Base-by-base conservation (phyloP, 192 early-diverging fungal species). In the Coemansia sp. region DNA sequence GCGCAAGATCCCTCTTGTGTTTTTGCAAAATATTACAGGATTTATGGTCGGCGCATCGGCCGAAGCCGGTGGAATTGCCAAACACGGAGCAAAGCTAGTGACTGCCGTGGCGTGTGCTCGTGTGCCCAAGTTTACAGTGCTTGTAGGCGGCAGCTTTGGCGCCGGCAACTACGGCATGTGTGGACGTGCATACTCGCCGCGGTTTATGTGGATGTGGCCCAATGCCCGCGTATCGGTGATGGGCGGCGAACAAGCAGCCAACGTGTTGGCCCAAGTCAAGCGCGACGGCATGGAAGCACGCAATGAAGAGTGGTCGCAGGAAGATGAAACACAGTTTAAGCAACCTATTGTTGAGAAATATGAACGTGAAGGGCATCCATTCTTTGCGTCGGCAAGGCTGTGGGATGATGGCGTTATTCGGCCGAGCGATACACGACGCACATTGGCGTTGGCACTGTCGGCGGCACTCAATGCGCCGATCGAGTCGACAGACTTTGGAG, bases 101-200 rank as follows among this genome's bases (percentile, higher is more conserved):
- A 95, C 91, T 6, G 93, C 95, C 14, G 95, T 98, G 5, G 90
- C 94, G 3, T 94, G 91, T 66, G 92, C 94, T 37, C 84, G 88
- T 47, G 94, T 98, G 24, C 95, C 95, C 43, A 96, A 98, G 76
- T 92, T 98, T 56, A 94, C 95, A 1, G 84, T 93, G n/a, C 81
- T 91, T 27, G 81, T 87, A 15, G 88, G 88, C 56, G 88, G 88
- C 56, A 87, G 86, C 63, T 92, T 90, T 52, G 88, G 90, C 49
- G 91, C 89, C 21, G 92, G 95, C 72, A 98, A 98, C 84, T 96
- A 98, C 69, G 96, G 96, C 37, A 98, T 96, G 96, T 95, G 96
- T 69, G 96, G 96, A 4, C 82, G 96, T 55, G 94, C 96, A 0
- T 96, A 92, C 83, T 79, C 86, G 39, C 96, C 96, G 12, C 75